Evolutionary conservation across 2,329 filamentous ascomycete species (phyloP), one percentile per base, ranked within the genome.

Genomic region (Domatiomyces catenatus): DNA sequence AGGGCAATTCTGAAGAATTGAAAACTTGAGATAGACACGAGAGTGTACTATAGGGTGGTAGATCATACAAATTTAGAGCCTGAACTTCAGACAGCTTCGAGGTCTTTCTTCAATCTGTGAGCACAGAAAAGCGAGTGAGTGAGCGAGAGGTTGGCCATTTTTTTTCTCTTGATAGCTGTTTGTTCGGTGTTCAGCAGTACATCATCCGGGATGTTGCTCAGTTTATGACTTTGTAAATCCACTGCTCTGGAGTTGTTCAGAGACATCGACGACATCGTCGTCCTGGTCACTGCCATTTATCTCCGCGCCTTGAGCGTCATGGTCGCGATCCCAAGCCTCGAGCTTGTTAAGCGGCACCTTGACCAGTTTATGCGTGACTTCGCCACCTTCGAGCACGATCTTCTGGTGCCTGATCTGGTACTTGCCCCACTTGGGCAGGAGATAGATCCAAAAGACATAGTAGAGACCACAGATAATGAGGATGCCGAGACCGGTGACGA

Each of bases 401-500:
- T 80, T 62, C 26, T 79, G 74, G 12, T 79, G 73, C 0, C 78
- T 71, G 42, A 81, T 71, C 6, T 64, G 59, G 55, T 82, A 83
- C 0, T 69, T 65, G n/a, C 69, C 66, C 55, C 68, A 69, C 24
- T 67, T 70, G 0, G 80, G 79, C 0, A 83, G 54, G 1, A 75
- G 20, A 46, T 74, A 68, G 54, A 82, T 75, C 76, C 78, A 83
- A 6, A 73, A 50, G 6, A 69, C 64, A 55, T 82, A 82, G 62
- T 83, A 83, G 0, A 76, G 26, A 0, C 62, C 73, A 50, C 79
- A 83, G 0, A 71, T 5, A 2, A 69, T 54, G 36, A 82, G 65
- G 76, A 84, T 73, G 19, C 63, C 79, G 51, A 86, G 73, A 0
- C 82, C 81, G 0, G 78, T 74, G 0, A 79, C 75, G 18, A 75